These are phyloP conservation scores for Gomphus bonarii DNA, from an alignment of 1,284 basidiomycete genomes.

Conservation along the genomic window DNA sequence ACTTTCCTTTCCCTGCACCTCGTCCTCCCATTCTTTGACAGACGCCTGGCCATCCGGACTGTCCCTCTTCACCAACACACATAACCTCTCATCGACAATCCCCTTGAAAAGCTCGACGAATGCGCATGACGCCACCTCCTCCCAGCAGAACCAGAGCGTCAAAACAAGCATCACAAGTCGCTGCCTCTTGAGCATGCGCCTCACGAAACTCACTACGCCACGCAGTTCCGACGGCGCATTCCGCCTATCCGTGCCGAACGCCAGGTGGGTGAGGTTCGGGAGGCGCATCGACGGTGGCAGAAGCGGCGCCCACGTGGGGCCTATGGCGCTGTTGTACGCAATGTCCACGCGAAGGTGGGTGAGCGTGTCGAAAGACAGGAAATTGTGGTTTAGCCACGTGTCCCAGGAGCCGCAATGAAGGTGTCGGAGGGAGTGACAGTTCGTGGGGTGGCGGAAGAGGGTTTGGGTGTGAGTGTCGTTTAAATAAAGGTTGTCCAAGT, in stretches of 20 bases:
- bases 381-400: background rate
- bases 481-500: background rate
- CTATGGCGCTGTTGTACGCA: background rate
- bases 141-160: background rate
- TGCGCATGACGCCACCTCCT: background rate
- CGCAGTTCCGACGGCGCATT: background rate
- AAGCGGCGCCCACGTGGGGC: background rate
- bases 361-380: background rate
- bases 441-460: background rate
- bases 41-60: background rate
- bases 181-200: background rate
- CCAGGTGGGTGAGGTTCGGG: slow-evolving; percentile 3
- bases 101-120: background rate
- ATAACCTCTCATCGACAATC: background rate
- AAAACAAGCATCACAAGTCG: background rate
- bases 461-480: background rate
- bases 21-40: background rate
- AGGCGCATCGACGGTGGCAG: background rate
- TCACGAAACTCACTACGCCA: background rate
- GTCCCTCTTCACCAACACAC: background rate
- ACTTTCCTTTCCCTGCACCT: background rate
- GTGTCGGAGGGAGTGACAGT: background rate
- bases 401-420: slow-evolving; percentile 4
- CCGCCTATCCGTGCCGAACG: background rate
- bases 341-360: slow-evolving; percentile 1